Evolutionary conservation across 192 early-diverging fungal species (phyloP).

Genomic region (Tieghemiomyces parasiticus): DNA sequence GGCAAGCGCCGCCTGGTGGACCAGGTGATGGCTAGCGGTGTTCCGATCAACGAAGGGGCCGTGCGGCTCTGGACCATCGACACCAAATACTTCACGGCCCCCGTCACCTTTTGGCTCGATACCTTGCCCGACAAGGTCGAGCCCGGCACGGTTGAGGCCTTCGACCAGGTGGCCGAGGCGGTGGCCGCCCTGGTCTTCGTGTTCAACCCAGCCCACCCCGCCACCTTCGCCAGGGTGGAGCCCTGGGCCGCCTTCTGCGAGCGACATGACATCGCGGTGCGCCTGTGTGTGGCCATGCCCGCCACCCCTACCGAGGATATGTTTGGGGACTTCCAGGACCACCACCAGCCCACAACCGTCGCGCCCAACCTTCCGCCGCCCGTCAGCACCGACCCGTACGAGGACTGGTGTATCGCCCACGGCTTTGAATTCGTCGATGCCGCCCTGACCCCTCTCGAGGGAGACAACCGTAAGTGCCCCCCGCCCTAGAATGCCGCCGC

Average conservation of each 20-base stretch:
- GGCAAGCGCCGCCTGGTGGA: constrained; percentile 33
- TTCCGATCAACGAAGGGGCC: constrained; percentile 11
- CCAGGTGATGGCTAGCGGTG: background rate
- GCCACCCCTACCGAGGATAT: background rate
- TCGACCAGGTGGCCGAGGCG: constrained; percentile 27
- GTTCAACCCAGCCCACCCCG: constrained; percentile 19
- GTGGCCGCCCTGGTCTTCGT: constrained; percentile 47
- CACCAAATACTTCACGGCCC: constrained; percentile 53
- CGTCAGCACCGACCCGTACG: constrained; percentile 26
- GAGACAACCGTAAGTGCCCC: background rate
- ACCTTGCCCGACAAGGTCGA: constrained; percentile 20
- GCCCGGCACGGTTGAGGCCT: constrained; percentile 15
- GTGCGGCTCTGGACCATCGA: constrained; percentile 34
- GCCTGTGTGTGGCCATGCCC: constrained; percentile 21
- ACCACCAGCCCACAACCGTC: constrained; percentile 7
- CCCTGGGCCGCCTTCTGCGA: constrained; percentile 38
- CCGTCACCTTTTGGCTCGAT: constrained; percentile 49
- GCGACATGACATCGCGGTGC: constrained; percentile 31
- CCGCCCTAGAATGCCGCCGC: background rate
- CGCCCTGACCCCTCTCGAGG: too few relatives aligned
- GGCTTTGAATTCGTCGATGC: constrained; percentile 49
- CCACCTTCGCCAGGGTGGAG: constrained; percentile 36
- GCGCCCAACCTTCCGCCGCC: background rate
- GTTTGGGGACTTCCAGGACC: background rate
- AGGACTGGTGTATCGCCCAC: constrained; percentile 44